Percentiles rank a stretch among this genome's conserved stretches.
These are phyloP conservation scores for Pisolithus microcarpus DNA, from an alignment of 768 basidiomycete genomes.

Conservation along the genomic window DNA sequence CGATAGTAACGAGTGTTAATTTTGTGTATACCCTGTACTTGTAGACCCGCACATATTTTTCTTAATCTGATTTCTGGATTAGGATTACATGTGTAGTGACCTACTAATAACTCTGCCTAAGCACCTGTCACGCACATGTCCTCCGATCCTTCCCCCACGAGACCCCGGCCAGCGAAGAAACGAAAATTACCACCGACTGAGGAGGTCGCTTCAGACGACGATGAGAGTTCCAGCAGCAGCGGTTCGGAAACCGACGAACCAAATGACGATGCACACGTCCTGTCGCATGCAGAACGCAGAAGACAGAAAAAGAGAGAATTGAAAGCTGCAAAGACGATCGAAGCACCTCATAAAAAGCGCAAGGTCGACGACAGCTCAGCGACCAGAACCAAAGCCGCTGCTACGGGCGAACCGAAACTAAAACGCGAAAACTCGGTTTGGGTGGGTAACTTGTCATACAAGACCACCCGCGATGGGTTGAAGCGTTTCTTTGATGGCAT, in stretches of 20 bases:
- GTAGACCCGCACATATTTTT: too few species aligned
- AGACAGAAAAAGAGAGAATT: constrained; percentile 46
- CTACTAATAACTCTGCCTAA: neutral
- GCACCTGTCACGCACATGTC: constrained; percentile 8
- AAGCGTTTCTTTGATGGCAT: constrained; percentile 60
- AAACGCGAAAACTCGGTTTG: constrained; percentile 85
- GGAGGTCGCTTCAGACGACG: constrained; percentile 20
- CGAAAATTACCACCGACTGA: constrained; percentile 12
- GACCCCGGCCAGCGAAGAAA: constrained; percentile 22
- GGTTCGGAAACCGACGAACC: constrained; percentile 5
- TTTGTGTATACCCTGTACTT: too few species aligned
- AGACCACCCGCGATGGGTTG: constrained; percentile 73
- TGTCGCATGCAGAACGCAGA: constrained; percentile 72
- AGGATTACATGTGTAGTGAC: neutral
- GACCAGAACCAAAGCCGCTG: constrained; percentile 1
- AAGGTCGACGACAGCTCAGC: constrained; percentile 31
- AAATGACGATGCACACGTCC: constrained; percentile 37
- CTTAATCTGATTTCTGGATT: too few species aligned
- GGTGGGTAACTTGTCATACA: constrained; percentile 93
- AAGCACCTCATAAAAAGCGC: constrained; percentile 36
- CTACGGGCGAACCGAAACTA: constrained; percentile 16
- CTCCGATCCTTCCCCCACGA: constrained; percentile 22
- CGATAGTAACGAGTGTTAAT: too few species aligned
- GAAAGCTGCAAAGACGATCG: constrained; percentile 18
- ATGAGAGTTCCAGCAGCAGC: constrained; percentile 14